These are phyloP conservation scores for Solanum aculeatissimum DNA, from an alignment of 305 asterid species.

Conservation along the genomic window DNA sequence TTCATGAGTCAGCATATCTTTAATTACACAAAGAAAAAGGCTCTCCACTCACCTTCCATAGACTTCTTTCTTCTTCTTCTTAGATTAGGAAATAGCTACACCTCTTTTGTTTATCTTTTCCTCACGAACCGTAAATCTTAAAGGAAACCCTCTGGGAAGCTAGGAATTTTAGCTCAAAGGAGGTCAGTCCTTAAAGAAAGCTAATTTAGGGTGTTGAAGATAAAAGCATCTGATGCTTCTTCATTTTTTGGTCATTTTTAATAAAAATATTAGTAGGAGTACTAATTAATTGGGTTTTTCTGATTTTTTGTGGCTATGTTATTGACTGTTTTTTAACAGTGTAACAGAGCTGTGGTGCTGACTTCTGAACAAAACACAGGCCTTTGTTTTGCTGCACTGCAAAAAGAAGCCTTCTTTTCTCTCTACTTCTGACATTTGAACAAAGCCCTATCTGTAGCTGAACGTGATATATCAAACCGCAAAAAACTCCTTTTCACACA, in stretches of 20 bases:
- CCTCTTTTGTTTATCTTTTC: not conserved
- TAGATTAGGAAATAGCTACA: not conserved
- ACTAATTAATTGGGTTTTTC: not conserved
- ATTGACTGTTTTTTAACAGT: not conserved
- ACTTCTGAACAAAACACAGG: conserved; percentile 24
- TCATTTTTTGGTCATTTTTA: not conserved
- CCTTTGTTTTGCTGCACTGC: conserved; percentile 26
- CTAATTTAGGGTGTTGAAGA: not conserved
- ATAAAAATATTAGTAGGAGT: not conserved
- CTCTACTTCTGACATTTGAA: not conserved
- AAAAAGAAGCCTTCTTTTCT: conserved; percentile 13
- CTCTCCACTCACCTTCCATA: conserved; percentile 3
- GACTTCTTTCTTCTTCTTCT: conserved; percentile 2
- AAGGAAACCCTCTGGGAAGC: not conserved
- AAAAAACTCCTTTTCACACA: conserved; percentile 12
- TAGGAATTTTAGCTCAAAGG: not conserved
- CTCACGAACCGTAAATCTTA: not conserved
- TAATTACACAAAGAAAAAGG: conserved; percentile 4
- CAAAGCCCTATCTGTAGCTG: not conserved
- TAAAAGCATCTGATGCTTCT: not conserved
- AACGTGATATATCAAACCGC: conserved; percentile 31
- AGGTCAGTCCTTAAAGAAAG: not conserved
- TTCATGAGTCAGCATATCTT: conserved; percentile 28
- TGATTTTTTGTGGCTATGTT: conserved; percentile 8
- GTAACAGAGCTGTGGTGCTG: conserved; percentile 1